Evolutionary conservation across 306 rosid species (phyloP).

Genomic region (Inga laurina): DNA sequence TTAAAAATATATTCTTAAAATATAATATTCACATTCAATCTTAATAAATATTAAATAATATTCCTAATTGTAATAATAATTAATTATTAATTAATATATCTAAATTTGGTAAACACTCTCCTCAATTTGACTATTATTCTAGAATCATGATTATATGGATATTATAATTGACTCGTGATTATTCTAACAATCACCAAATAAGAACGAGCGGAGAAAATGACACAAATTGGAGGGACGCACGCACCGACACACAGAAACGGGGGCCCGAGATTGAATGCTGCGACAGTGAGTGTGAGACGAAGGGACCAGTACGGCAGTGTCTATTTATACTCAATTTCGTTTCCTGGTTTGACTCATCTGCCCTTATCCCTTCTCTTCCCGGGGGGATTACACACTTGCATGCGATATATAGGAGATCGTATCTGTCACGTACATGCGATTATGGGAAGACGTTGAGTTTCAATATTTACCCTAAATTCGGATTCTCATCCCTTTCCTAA

Average conservation of each 20-base stretch:
- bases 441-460: background rate
- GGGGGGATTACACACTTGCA: too few relatives aligned
- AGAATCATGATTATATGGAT: too few relatives aligned
- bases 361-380: background rate
- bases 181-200: too few relatives aligned
- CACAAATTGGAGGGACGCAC: background rate
- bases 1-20: too few relatives aligned
- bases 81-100: too few relatives aligned
- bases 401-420: background rate
- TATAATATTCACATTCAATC: too few relatives aligned
- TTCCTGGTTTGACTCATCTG: background rate
- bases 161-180: too few relatives aligned
- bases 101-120: too few relatives aligned
- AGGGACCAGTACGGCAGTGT: background rate
- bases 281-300: background rate
- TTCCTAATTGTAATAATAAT: too few relatives aligned
- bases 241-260: background rate
- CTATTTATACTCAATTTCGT: background rate
- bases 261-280: too few relatives aligned
- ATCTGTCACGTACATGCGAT: background rate
- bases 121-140: too few relatives aligned
- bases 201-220: background rate
- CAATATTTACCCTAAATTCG: background rate
- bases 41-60: too few relatives aligned
- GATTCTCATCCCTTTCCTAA: background rate